A percentile compares a stretch with the other conserved stretches of the same genome.
Conservation (phyloP, 2,329 filamentous ascomycete genomes). For the Talaromyces rugulosus region DNA sequence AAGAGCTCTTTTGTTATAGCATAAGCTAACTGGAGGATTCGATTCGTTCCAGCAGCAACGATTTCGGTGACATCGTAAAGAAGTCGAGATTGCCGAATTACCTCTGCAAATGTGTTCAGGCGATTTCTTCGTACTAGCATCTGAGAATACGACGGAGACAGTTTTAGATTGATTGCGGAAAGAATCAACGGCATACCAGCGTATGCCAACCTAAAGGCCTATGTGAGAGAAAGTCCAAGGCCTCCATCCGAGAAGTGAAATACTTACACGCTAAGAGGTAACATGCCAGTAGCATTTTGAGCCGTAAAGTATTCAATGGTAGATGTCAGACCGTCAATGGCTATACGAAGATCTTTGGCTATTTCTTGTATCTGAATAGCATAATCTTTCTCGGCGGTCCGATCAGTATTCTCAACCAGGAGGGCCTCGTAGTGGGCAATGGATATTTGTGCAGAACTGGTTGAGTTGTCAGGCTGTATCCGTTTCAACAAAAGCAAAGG, state of each 20-base stretch:
- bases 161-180: constrained; percentile 25
- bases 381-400: constrained; percentile 35
- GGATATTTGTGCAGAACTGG: constrained; percentile 41
- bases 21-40: constrained; percentile 23
- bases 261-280: constrained; percentile 48
- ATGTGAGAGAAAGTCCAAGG: not conserved
- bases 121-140: constrained; percentile 16
- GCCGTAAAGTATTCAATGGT: constrained; percentile 47
- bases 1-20: constrained; percentile 21
- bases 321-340: constrained; percentile 42
- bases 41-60: constrained; percentile 22
- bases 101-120: constrained; percentile 18
- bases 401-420: constrained; percentile 36
- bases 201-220: constrained; percentile 19
- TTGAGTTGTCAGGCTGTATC: not conserved
- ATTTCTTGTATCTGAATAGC: constrained; percentile 29
- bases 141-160: constrained; percentile 18
- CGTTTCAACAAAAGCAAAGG: not conserved
- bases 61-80: constrained; percentile 25
- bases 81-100: constrained; percentile 21
- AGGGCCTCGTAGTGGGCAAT: constrained; percentile 48
- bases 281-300: constrained; percentile 42
- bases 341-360: constrained; percentile 41
- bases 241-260: not conserved
- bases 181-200: constrained; percentile 24